A percentile compares a stretch with the other conserved stretches of the same genome.
These are phyloP conservation scores for Pyrenula aspistea DNA, from an alignment of 495 filamentous ascomycete genomes.

Conservation along the genomic window DNA sequence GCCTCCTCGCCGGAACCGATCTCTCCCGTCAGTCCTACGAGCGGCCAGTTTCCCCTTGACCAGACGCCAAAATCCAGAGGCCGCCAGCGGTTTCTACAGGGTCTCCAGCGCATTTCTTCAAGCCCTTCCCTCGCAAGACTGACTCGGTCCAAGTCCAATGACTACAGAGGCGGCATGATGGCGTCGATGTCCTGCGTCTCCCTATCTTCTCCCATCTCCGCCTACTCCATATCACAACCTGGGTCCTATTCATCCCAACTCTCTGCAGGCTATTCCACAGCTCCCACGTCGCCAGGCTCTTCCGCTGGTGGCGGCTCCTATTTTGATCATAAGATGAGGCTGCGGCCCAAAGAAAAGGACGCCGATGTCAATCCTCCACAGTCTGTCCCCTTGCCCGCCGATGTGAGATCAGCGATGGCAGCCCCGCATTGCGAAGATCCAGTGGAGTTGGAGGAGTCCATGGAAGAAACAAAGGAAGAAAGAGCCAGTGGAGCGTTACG, in stretches of 20 bases:
- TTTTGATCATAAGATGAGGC: not conserved
- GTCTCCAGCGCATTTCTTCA: constrained; percentile 80
- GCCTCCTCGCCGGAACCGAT: not conserved
- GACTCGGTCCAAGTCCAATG: constrained; percentile 41
- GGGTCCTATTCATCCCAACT: constrained; percentile 50
- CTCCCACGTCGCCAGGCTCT: constrained; percentile 44
- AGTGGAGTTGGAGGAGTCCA: constrained; percentile 6
- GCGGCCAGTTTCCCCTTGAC: constrained; percentile 33
- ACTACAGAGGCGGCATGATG: constrained; percentile 52
- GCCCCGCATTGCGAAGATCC: constrained; percentile 12
- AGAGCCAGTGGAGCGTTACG: constrained; percentile 15
- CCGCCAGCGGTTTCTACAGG: constrained; percentile 61
- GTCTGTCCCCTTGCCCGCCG: constrained; percentile 51
- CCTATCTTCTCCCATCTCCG: constrained; percentile 47
- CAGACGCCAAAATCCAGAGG: constrained; percentile 54
- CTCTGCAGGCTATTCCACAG: constrained; percentile 50
- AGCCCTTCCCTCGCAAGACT: constrained; percentile 61
- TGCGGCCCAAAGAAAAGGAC: constrained; percentile 6
- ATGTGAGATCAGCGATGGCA: constrained; percentile 40
- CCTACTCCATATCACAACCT: constrained; percentile 36
- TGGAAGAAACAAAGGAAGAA: constrained; percentile 1
- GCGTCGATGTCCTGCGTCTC: constrained; percentile 83
- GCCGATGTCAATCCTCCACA: constrained; percentile 15
- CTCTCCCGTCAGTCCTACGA: constrained; percentile 4
- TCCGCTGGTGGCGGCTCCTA: constrained; percentile 9